Evolutionary conservation across 2,329 filamentous ascomycete species (phyloP).

Genomic region (Penicillium sp.): DNA sequence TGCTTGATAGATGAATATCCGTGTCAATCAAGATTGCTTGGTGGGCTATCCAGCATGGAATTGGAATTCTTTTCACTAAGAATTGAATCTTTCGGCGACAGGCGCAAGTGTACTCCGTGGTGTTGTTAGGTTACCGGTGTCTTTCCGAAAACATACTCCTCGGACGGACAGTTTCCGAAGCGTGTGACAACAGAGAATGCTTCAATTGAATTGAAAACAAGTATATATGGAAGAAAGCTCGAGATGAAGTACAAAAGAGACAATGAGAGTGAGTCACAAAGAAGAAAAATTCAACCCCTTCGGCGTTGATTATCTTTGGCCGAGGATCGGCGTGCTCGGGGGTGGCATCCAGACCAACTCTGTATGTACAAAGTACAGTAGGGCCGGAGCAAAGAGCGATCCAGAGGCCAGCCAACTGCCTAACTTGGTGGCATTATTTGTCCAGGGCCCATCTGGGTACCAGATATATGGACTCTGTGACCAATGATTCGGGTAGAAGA

Average conservation of each 20-base stretch:
- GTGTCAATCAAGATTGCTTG: background rate
- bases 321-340: conserved; percentile 26
- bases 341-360: conserved; percentile 8
- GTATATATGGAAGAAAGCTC: background rate
- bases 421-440: background rate
- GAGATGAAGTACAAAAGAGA: conserved; percentile 8
- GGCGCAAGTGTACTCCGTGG: background rate
- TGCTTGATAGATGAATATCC: background rate
- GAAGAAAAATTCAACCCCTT: conserved; percentile 15
- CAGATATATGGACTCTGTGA: background rate
- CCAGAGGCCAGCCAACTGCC: conserved; percentile 8
- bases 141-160: conserved; percentile 20
- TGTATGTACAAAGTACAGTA: conserved; percentile 5
- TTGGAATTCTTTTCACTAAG: background rate
- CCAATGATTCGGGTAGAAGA: conserved; percentile 27
- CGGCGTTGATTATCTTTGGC: conserved; percentile 24
- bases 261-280: conserved; percentile 25
- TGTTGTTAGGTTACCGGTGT: conserved; percentile 5
- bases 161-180: background rate
- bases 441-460: conserved; percentile 10
- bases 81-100: background rate
- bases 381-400: conserved; percentile 6
- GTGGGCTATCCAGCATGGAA: background rate
- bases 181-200: background rate
- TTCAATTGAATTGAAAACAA: conserved; percentile 14